These are phyloP conservation scores for Backusella mclennaniae DNA, from an alignment of 192 early-diverging fungal genomes.

Conservation along the genomic window DNA sequence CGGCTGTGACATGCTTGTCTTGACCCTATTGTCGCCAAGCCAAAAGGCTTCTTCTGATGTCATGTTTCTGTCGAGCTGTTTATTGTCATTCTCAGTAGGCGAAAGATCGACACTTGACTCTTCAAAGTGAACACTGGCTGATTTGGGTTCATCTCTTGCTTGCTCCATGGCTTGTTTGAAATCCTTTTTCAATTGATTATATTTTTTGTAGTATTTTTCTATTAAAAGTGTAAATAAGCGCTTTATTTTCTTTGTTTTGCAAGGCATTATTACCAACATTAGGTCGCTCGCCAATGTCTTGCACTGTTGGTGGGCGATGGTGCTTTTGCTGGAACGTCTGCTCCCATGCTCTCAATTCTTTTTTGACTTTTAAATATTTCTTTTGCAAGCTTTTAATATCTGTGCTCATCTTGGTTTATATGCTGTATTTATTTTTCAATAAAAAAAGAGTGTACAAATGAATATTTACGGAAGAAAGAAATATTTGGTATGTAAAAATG, in stretches of 20 bases:
- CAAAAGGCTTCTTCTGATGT: constrained; percentile 4
- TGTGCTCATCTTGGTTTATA: neutral
- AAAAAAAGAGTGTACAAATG: neutral
- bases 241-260: too few species aligned
- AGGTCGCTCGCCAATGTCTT: neutral
- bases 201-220: constrained; percentile 3
- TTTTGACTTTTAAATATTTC: neutral
- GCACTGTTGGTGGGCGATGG: neutral
- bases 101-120: neutral
- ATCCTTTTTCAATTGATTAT: neutral
- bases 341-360: neutral
- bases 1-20: neutral
- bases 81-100: neutral
- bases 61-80: neutral
- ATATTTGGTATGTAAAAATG: neutral
- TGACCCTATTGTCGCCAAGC: neutral
- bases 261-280: neutral
- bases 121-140: neutral
- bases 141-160: neutral
- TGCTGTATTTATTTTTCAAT: neutral
- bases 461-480: neutral
- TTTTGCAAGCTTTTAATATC: neutral
- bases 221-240: neutral
- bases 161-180: neutral
- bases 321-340: neutral